These are phyloP conservation scores for Capronia epimyces DNA, from an alignment of 2,329 filamentous ascomycete genomes.

Conservation along the genomic window DNA sequence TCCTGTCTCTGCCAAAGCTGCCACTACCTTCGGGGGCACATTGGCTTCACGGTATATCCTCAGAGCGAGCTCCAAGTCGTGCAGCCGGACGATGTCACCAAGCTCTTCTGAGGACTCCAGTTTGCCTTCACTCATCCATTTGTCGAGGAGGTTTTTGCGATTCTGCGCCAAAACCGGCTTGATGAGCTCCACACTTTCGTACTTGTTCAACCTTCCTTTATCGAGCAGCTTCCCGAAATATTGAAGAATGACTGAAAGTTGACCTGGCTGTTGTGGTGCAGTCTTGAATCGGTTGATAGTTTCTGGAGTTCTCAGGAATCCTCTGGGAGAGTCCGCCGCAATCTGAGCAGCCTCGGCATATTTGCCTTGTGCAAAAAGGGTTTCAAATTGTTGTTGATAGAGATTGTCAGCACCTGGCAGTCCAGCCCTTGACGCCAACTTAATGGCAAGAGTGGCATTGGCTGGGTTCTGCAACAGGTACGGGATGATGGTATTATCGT, in stretches of 20 bases:
- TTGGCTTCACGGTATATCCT: constrained; percentile 87
- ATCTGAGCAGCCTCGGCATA: constrained; percentile 90
- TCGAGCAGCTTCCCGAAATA: constrained; percentile 97
- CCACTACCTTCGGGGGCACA: constrained; percentile 87
- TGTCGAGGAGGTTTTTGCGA: constrained; percentile 91
- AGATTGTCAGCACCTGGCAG: constrained; percentile 90
- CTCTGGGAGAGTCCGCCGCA: constrained; percentile 90
- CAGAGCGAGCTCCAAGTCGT: constrained; percentile 83
- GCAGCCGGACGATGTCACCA: constrained; percentile 84
- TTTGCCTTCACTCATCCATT: constrained; percentile 96
- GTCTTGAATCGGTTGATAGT: constrained; percentile 96
- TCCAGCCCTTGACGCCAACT: constrained; percentile 88
- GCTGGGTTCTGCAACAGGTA: constrained; percentile 96
- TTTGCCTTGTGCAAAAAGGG: constrained; percentile 71
- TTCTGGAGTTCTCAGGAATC: constrained; percentile 87
- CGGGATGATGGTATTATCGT: constrained; percentile 84
- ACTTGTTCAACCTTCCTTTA: constrained; percentile 85
- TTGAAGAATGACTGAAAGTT: constrained; percentile 90
- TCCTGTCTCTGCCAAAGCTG: constrained; percentile 88
- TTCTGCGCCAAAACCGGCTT: constrained; percentile 89
- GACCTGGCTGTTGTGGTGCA: constrained; percentile 63
- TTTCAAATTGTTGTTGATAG: constrained; percentile 88
- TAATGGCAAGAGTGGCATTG: constrained; percentile 88
- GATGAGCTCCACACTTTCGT: constrained; percentile 90
- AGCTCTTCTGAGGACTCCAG: constrained; percentile 93